A percentile compares a stretch with the other conserved stretches of the same genome.
Evolutionary conservation across 2,329 filamentous ascomycete species (phyloP).

Genomic region (Ceratocystis harringtonii): DNA sequence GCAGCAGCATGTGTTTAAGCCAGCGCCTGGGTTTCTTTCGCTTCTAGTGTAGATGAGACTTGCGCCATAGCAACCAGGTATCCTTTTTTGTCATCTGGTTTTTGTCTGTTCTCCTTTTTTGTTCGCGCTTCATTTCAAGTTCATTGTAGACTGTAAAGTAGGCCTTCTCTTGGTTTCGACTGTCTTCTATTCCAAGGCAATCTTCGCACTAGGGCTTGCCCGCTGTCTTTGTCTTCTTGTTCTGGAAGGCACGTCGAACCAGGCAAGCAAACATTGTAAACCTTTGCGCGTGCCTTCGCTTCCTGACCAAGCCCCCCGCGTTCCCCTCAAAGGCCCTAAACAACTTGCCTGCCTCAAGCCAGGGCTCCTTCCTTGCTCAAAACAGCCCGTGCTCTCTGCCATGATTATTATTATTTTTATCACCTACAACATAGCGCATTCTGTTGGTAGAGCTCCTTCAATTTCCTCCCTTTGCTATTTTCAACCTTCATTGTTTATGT

Average conservation of each 20-base stretch:
- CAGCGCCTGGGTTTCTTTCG: neutral
- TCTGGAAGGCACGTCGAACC: neutral
- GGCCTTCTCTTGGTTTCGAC: neutral
- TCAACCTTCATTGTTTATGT: neutral
- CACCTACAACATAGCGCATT: neutral
- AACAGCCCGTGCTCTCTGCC: neutral
- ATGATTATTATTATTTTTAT: neutral
- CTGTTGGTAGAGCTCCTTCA: neutral
- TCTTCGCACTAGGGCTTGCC: neutral
- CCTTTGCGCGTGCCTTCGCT: neutral
- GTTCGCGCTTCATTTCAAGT: neutral
- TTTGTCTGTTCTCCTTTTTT: neutral
- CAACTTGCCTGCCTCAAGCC: neutral
- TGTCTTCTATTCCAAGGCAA: neutral
- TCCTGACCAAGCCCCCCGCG: neutral
- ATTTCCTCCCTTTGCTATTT: conserved; percentile 6
- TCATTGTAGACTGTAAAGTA: neutral
- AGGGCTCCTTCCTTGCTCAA: neutral
- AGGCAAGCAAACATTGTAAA: neutral
- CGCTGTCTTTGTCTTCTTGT: neutral
- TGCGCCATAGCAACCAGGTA: conserved; percentile 1
- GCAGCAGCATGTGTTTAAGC: neutral
- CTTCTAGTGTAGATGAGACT: neutral
- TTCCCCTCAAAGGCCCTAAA: neutral
- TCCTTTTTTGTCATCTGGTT: neutral